Percentiles rank a stretch among this genome's conserved stretches.
phyloP scores from a whole-genome alignment of 75 land plant genomes.

The Cupressus sempervirens region DNA sequence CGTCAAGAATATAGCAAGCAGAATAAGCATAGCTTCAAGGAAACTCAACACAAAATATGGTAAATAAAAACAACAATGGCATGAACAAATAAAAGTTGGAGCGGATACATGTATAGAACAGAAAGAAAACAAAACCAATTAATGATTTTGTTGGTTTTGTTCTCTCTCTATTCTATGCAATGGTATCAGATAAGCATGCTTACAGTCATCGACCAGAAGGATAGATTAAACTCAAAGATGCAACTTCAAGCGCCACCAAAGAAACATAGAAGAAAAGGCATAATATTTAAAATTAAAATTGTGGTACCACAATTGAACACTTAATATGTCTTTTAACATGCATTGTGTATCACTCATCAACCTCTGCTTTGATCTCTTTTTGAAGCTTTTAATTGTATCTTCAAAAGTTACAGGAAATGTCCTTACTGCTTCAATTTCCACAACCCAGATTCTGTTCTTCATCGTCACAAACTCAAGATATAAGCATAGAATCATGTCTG shows the following conservation, averaged over 20 bases:
- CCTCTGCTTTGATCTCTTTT: slow-evolving; percentile 72
- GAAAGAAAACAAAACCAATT: no score
- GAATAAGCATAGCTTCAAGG: no score
- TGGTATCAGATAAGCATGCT: neutral
- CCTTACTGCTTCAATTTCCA: slow-evolving; percentile 78
- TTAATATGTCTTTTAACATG: neutral
- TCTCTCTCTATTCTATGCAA: no score
- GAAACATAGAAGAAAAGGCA: neutral
- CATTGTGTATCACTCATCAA: slow-evolving; percentile 58
- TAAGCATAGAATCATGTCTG: slow-evolving; percentile 91
- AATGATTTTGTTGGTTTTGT: no score
- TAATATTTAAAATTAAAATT: neutral
- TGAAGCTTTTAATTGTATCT: slow-evolving; percentile 73
- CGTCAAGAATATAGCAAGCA: no score
- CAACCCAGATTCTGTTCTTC: slow-evolving; percentile 93
- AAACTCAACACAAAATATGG: no score
- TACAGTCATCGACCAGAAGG: neutral
- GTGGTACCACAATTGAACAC: neutral
- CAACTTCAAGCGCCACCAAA: neutral
- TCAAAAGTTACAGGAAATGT: slow-evolving; percentile 65
- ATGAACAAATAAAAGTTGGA: no score
- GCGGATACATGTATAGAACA: no score
- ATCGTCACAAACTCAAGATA: slow-evolving; percentile 90
- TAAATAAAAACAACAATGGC: no score
- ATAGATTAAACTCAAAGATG: neutral